Conservation (phyloP, 768 basidiomycete genomes). For the Lentinula raphanica region DNA sequence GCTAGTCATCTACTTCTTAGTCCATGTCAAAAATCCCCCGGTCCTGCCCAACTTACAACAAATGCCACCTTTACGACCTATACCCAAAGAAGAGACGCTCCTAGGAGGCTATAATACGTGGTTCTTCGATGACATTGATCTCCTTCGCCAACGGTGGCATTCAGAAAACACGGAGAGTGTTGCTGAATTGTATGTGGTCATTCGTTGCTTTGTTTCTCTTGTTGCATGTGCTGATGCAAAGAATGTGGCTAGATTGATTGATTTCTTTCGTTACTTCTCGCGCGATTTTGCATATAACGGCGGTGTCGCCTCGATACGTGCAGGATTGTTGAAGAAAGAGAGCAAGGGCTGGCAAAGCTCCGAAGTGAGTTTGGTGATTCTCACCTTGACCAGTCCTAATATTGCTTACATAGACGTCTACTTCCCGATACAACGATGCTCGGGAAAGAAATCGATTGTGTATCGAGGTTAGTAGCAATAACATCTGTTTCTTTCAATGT, state of each 20-base stretch:
- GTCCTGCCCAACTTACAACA: constrained; percentile 95
- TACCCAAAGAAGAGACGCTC: constrained; percentile 74
- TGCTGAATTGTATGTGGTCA: constrained; percentile 87
- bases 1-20: constrained; percentile 95
- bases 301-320: constrained; percentile 86
- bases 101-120: constrained; percentile 80
- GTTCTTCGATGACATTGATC: constrained; percentile 98
- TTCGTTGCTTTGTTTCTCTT: not conserved
- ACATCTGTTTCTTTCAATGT: not conserved
- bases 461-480: constrained; percentile 82
- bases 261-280: constrained; percentile 96
- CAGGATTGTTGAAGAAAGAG: constrained; percentile 85
- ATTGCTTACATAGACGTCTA: constrained; percentile 34
- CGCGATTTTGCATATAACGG: constrained; percentile 91
- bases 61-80: constrained; percentile 86
- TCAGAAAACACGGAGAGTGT: constrained; percentile 91
- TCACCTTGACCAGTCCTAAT: constrained; percentile 8
- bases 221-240: not conserved
- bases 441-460: constrained; percentile 93
- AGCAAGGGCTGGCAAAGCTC: constrained; percentile 86
- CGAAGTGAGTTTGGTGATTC: constrained; percentile 51
- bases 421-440: constrained; percentile 55
- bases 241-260: constrained; percentile 64
- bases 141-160: constrained; percentile 86
- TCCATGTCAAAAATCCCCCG: constrained; percentile 96